Evolutionary conservation across 108 stramenopile species (phyloP).

Genomic region (Cyclotella atomus): DNA sequence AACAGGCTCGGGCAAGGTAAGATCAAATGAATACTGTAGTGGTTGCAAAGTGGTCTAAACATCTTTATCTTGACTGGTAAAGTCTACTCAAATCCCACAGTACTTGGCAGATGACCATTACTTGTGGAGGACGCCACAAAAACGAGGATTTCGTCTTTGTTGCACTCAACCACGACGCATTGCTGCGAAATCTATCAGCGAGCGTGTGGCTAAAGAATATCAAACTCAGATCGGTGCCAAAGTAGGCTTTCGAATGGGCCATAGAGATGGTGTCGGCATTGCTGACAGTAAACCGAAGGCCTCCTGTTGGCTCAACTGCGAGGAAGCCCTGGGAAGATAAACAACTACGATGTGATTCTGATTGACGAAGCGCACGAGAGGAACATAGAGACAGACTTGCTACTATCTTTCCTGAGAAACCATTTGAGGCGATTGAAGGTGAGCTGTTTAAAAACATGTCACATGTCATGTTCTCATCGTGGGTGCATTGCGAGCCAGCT

Average conservation of each 20-base stretch:
- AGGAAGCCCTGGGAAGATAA: not conserved
- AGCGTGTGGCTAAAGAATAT: conserved; percentile 4
- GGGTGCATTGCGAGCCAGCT: not conserved
- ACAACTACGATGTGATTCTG: conserved; percentile 3
- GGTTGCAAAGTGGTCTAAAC: not conserved
- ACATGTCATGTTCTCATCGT: no score
- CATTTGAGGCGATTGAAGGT: conserved; percentile 9
- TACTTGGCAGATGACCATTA: conserved; percentile 3
- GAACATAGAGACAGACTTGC: not conserved
- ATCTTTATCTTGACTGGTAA: not conserved
- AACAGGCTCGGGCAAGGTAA: not conserved
- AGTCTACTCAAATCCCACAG: conserved; percentile 9
- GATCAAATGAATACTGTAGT: not conserved
- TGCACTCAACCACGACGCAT: not conserved
- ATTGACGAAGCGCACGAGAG: conserved; percentile 8
- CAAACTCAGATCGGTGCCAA: not conserved
- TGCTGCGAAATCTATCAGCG: not conserved
- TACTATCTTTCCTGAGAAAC: not conserved
- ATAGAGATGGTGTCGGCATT: not conserved
- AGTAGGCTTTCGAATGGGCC: not conserved
- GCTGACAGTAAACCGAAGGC: conserved; percentile 6
- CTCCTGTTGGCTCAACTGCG: not conserved
- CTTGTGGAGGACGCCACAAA: not conserved
- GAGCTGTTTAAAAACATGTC: no score
- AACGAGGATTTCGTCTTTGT: not conserved